Evolutionary conservation across 805 yeast species (phyloP), one percentile per base, ranked within the genome.

Genomic region (Saccharomycopsis microspora): DNA sequence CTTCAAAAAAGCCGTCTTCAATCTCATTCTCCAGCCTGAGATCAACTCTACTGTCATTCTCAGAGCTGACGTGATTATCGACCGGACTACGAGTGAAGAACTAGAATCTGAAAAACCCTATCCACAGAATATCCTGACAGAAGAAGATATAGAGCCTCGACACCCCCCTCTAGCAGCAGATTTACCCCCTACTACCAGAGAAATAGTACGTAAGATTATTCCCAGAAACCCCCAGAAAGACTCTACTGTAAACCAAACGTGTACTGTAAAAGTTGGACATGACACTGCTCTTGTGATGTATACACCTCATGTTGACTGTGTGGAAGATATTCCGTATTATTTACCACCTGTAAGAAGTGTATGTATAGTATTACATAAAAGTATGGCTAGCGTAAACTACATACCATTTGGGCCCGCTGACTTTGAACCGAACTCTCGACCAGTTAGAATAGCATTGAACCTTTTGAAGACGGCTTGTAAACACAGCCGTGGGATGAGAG

Each of bases 141-240:
- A n/a, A n/a, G 36, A 34, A n/a, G n/a, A 34, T n/a, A 34, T 34
- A 9, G 36, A 34, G 36, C 10, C 8, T n/a, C 8, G n/a, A n/a
- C 10, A 8, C n/a, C 36, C 36, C 1, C 8, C 8, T n/a, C 36
- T 9, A n/a, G 36, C 43, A 5, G 43, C 10, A 30, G 57, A 48
- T 43, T 47, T 8, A 33, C 66, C 57, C 47, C 61, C 58, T 49
- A 70, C 71, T 19, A 66, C 68, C 41, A 60, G 63, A 27, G 78
- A 80, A 55, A 65, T 83, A 42, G 85, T 87, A n/a, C 74, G 97
- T 55, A 70, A 95, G 55, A 78, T 89, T 35, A 74, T 89, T n/a
- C 97, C 97, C 7, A 70, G 97, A 62, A 89, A 89, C 58, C 95
- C 96, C 0, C 79, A 76, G 59, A 83, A 85, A 57, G 97, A 89